Conservation (phyloP, 768 basidiomycete genomes). For the Lactarius psammicola region DNA sequence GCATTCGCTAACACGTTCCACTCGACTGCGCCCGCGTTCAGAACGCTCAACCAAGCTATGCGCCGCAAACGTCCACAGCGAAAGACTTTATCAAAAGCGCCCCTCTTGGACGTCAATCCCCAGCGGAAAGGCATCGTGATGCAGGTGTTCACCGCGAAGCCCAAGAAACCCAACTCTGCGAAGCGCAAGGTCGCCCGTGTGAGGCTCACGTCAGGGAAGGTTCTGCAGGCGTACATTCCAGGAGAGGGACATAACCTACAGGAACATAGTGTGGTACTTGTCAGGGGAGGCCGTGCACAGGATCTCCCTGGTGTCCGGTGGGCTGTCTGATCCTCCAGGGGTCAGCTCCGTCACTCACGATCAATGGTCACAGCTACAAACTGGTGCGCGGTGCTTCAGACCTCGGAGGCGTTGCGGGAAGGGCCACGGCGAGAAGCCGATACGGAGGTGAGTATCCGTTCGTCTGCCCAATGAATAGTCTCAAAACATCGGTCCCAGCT, state of each 20-base stretch:
- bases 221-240: constrained; percentile 89
- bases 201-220: constrained; percentile 86
- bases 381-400: constrained; percentile 91
- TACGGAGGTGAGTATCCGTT: constrained; percentile 70
- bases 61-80: constrained; percentile 59
- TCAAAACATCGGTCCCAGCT: constrained; percentile 8
- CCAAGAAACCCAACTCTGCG: constrained; percentile 98
- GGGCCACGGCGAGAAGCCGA: constrained; percentile 79
- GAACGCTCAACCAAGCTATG: constrained; percentile 87
- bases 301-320: constrained; percentile 98
- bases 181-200: constrained; percentile 96
- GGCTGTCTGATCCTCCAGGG: constrained; percentile 30
- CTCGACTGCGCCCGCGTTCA: constrained; percentile 51
- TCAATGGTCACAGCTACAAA: constrained; percentile 68
- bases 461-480: background rate
- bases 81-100: constrained; percentile 59
- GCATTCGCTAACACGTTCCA: constrained; percentile 56
- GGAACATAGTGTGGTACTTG: constrained; percentile 93
- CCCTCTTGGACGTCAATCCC: constrained; percentile 73
- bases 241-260: constrained; percentile 98
- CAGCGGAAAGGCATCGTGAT: constrained; percentile 93
- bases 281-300: constrained; percentile 94
- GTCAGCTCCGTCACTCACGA: background rate
- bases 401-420: constrained; percentile 84
- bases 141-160: constrained; percentile 74